Evolutionary conservation across 371 early-diverging fungal genomes (phyloP).

Genomic region (Mortierella sp.): DNA sequence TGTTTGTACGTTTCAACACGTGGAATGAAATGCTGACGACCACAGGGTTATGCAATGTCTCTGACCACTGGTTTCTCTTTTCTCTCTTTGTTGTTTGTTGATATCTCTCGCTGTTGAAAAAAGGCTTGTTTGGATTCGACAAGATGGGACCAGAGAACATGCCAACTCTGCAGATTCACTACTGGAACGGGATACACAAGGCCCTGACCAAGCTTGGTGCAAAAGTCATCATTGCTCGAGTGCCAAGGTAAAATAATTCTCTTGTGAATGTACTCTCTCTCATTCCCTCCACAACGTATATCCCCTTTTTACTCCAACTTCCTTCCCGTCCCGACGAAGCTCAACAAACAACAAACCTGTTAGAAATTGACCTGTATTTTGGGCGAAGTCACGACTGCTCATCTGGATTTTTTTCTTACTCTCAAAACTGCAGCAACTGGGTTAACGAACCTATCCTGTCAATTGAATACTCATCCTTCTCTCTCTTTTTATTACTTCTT

Average conservation of each 20-base stretch:
- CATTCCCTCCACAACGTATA: neutral
- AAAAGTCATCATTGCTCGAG: constrained; percentile 85
- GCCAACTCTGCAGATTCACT: constrained; percentile 87
- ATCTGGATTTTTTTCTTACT: neutral
- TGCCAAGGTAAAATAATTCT: constrained; percentile 64
- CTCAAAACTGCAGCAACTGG: neutral
- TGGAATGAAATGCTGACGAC: constrained; percentile 1
- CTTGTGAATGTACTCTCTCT: neutral
- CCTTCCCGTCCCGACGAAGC: neutral
- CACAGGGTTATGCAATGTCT: constrained; percentile 1
- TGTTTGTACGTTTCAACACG: neutral
- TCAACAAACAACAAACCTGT: constrained; percentile 12
- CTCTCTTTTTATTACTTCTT: neutral
- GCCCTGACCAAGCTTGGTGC: constrained; percentile 86
- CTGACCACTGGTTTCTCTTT: neutral
- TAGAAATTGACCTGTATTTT: constrained; percentile 4
- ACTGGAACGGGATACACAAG: constrained; percentile 91
- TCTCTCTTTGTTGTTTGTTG: neutral
- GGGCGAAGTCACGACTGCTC: constrained; percentile 28
- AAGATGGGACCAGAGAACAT: constrained; percentile 79
- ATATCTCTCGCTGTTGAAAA: neutral
- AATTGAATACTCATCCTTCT: neutral
- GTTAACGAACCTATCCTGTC: too few relatives aligned
- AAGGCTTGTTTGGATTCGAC: constrained; percentile 91
- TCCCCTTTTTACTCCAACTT: neutral